Evolutionary conservation across 805 yeast species (phyloP), one percentile per base, ranked within the genome.

Genomic region (Lachancea mirantina): DNA sequence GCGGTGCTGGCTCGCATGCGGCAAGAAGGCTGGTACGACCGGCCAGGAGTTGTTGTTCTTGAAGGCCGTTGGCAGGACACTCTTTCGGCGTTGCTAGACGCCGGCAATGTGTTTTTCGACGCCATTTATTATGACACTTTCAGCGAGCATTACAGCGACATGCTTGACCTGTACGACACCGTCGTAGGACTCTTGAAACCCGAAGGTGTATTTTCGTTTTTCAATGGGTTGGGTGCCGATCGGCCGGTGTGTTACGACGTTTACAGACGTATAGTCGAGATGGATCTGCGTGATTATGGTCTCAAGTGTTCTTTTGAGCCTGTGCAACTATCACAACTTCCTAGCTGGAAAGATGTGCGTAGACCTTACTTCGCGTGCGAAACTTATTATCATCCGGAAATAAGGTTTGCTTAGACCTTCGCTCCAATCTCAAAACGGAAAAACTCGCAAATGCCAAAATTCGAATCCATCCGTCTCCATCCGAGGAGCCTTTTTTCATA

Each of bases 11-110:
- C 57, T 1, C 78, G 82, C 47, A 61, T 88, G 68, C 64, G 65
- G 35, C 48, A 55, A 2, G 88, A 81, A 46, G 95, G 95, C 1
- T 89, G 96, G 96, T 75, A 71, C 52, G 78, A 76, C 3, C 80
- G 74, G 47, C 63, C 70, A 10, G 75, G 74, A 39, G 96, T 88
- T 22, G 75, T 74, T 2, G 64, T 88, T 1, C 59, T 89, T 21
- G 82, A 76, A 46, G 96, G 96, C n/a, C 72, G 84, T 54, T 88
- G 97, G 96, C 95, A 89, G 57, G 92, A 82, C 23, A 70, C 76
- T 5, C 54, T 88, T 23, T 82, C 85, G 21, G 63, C 65, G 17
- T 62, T 89, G 20, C 55, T 88, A 17, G 73, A 72, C 32, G 48
- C 70, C 24, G 82, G 82, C 16, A 34, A 41, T 2, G 76, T 81